Base-by-base conservation (phyloP, 768 basidiomycete genomes). In the Mycena pura region DNA sequence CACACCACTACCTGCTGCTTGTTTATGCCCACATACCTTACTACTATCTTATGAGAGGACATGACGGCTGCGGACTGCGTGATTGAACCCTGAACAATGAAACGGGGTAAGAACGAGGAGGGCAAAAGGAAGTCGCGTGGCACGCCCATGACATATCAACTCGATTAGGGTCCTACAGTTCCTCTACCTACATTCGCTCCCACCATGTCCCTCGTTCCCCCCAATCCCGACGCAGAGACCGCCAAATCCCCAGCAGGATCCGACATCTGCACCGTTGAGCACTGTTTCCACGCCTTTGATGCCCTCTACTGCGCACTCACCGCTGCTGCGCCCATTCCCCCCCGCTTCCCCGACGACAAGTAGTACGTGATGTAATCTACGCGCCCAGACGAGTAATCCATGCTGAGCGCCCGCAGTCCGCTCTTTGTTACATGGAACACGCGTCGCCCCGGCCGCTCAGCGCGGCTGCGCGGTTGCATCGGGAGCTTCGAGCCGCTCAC, bases 341-440 rank as follows among this genome's bases (percentile, higher is more conserved):
- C 91, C 41, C 71, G 76, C 57, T 95, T 94, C 72, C 73, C 82
- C 14, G 83, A 93, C 63, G 87, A 89, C 56, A 89, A 91, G 74
- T 95, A 87, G 94, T 96, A 73, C 70, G 89, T 40, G 34, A 54
- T 28, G 14, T 9, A 44, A 14, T 10, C 24, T 14, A 25, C 8
- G 32, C 11, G 11, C n/a, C 19, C 34, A 41, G n/a, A 24, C 25
- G 11, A 25, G 14, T 57, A 43, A 19, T 28, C 45, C 39, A 31
- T 27, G 28, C 15, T 34, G 19, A 15, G 4, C 28, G 10, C 29
- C 45, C 48, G 7, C 22, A 95, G 94, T 75, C 95, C 96, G 13
- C 81, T 99, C 55, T 99, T 99, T 75, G 94, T 99, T 29, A 99
- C 96, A 6, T 99, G 96, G 96, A 95, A 94, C 75, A 89, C 86